Conservation (phyloP, 2,329 filamentous ascomycete species). For the Penicillium nordicum region DNA sequence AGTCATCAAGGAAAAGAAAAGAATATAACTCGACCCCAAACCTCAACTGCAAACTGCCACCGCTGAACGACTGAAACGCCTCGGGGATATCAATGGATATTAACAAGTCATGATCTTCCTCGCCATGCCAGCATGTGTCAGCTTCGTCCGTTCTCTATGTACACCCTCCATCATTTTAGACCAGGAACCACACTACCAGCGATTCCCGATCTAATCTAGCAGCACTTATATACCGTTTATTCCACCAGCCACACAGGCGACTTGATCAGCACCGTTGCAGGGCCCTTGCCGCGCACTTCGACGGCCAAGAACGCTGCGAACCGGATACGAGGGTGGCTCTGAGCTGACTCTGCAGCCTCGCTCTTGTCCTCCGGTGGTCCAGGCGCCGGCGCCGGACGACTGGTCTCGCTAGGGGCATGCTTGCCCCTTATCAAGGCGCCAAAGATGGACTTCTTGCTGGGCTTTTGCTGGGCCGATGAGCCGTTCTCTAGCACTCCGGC, state of each 20-base stretch:
- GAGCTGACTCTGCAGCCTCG: slow-evolving; percentile 19
- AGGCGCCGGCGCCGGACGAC: slow-evolving; percentile 12
- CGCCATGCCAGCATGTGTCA: slow-evolving; percentile 8
- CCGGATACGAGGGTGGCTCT: slow-evolving; percentile 64
- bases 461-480: slow-evolving; percentile 22
- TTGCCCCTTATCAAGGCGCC: slow-evolving; percentile 42
- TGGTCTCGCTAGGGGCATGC: slow-evolving; percentile 13
- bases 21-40: neutral
- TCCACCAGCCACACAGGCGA: slow-evolving; percentile 62
- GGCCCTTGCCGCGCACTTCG: slow-evolving; percentile 65
- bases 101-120: slow-evolving; percentile 15
- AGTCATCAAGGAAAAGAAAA: neutral
- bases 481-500: slow-evolving; percentile 15
- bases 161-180: slow-evolving; percentile 4
- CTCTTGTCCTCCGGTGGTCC: slow-evolving; percentile 22
- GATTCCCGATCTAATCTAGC: too few relatives aligned
- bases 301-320: slow-evolving; percentile 73
- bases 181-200: neutral
- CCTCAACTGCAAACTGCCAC: neutral
- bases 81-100: slow-evolving; percentile 17
- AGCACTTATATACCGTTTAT: slow-evolving; percentile 13
- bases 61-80: slow-evolving; percentile 8
- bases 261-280: slow-evolving; percentile 65
- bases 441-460: slow-evolving; percentile 43
- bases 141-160: slow-evolving; percentile 8